phyloP scores from a whole-genome alignment of 768 basidiomycete genomes.

The Strobilomyces dryophilus region DNA sequence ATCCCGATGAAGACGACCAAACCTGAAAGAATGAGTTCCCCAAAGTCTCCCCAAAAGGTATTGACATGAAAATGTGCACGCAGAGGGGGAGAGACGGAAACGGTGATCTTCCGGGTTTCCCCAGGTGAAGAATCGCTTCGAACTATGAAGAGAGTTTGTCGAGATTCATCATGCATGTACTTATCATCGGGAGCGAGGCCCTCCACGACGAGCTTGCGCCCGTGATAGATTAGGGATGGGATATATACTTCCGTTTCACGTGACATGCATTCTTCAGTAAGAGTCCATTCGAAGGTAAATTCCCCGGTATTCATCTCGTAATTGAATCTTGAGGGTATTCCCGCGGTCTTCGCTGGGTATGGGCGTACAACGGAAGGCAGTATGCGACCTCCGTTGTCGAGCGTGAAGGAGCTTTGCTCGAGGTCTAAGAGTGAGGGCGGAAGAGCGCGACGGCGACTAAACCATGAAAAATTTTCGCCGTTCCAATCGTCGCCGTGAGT shows the following conservation, averaged over 20 bases:
- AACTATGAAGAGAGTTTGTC: conserved; percentile 75
- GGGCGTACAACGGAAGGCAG: conserved; percentile 80
- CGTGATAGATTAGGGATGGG: conserved; percentile 57
- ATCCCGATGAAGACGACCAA: conserved; percentile 31
- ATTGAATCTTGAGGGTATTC: conserved; percentile 67
- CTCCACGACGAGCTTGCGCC: conserved; percentile 52
- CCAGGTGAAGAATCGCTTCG: conserved; percentile 40
- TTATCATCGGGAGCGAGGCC: conserved; percentile 50
- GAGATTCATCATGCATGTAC: conserved; percentile 55
- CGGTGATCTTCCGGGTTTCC: conserved; percentile 44
- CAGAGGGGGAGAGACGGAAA: conserved; percentile 54
- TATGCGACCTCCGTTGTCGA: conserved; percentile 82
- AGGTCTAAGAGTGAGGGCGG: conserved; percentile 52
- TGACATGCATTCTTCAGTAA: conserved; percentile 27
- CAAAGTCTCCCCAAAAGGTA: conserved; percentile 62
- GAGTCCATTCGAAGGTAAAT: conserved; percentile 63
- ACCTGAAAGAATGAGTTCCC: conserved; percentile 28
- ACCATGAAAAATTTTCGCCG: conserved; percentile 97
- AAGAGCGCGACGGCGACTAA: conserved; percentile 57
- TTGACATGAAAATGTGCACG: conserved; percentile 52
- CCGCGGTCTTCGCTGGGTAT: conserved; percentile 87
- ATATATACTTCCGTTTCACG: conserved; percentile 81
- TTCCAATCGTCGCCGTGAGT: conserved; percentile 85
- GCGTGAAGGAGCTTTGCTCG: conserved; percentile 57
- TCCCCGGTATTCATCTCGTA: conserved; percentile 76